Conservation (phyloP, 139 green algal genomes). For the Chlorella sp. region DNA sequence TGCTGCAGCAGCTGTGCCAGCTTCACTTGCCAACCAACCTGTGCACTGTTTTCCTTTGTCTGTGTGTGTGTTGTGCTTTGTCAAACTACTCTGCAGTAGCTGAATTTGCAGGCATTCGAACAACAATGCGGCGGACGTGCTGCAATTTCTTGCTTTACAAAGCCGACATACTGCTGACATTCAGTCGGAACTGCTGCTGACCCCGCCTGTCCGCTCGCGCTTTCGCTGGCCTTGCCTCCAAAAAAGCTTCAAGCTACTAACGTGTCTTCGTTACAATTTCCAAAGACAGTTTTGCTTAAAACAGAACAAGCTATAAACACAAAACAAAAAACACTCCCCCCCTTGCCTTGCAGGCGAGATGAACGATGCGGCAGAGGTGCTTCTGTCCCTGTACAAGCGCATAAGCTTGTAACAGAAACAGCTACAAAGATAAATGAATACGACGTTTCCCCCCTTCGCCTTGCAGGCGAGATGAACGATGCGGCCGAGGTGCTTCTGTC, state of each 20-base stretch:
- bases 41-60: too few species aligned
- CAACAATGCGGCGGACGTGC: neutral
- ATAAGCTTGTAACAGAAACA: neutral
- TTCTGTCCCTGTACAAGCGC: slow-evolving; percentile 10
- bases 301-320: too few species aligned
- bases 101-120: neutral
- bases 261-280: too few species aligned
- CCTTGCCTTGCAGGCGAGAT: slow-evolving; percentile 11
- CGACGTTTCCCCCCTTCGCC: neutral
- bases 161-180: too few species aligned
- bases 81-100: neutral
- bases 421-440: too few species aligned
- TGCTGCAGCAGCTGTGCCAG: neutral
- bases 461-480: slow-evolving; percentile 30
- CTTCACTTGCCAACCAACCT: neutral
- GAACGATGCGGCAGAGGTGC: slow-evolving; percentile 23
- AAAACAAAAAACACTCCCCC: too few species aligned
- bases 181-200: too few species aligned
- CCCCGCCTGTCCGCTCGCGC: too few species aligned
- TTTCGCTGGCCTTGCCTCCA: too few species aligned
- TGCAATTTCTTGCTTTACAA: too few species aligned
- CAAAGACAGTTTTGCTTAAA: too few species aligned
- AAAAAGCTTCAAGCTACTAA: too few species aligned
- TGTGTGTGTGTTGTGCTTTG: neutral
- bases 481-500: slow-evolving; percentile 20